Evolutionary conservation across 2,329 filamentous ascomycete species (phyloP), one percentile per base, ranked within the genome.

Genomic region (Aciculosporium take): DNA sequence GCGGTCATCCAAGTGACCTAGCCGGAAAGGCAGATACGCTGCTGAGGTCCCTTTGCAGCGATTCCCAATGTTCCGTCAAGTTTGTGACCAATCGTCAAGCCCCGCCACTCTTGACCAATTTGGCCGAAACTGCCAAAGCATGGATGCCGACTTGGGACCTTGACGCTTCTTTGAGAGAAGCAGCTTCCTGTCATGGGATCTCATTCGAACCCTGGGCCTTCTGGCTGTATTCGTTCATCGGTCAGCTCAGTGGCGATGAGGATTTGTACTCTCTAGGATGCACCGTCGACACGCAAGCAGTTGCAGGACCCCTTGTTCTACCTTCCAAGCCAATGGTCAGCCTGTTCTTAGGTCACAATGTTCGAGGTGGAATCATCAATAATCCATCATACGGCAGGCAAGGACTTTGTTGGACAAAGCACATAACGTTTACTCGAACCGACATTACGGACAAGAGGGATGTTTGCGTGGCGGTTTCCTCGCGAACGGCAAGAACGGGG

Each of bases 121-220:
- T 64, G 18, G 55, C 50, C 25, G 56, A 62, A 41, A 49, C 53
- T 4, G 53, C 54, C 41, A 60, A 59, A 41, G 51, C 51, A 10
- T 52, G 51, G 8, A 45, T 51, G 9, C 55, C 53, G 3, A 49
- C 53, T 2, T 59, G 58, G 53, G 51, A 57, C 32, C 50, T 48
- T 2, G 54, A 56, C 17, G 53, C 59, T 6, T 50, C 52, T 13
- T 48, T 44, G 10, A 52, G 49, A 27, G 50, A 57, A n/a, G 48
- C 49, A 13, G 46, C 51, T 12, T 54, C 53, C 5, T 63, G 62
- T 24, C 58, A 62, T 29, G 54, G 51, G 1, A 50, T 56, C 4
- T 53, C 58, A 2, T 65, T 63, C 28, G 62, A 65, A 43, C 45
- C 55, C 2, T 65, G 61, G 60, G 60, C 57, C 1, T 65, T 66